A percentile compares a stretch with the other conserved stretches of the same genome.
phyloP scores from a whole-genome alignment of 176 grass and related monocot species.

The Zizania latifolia region DNA sequence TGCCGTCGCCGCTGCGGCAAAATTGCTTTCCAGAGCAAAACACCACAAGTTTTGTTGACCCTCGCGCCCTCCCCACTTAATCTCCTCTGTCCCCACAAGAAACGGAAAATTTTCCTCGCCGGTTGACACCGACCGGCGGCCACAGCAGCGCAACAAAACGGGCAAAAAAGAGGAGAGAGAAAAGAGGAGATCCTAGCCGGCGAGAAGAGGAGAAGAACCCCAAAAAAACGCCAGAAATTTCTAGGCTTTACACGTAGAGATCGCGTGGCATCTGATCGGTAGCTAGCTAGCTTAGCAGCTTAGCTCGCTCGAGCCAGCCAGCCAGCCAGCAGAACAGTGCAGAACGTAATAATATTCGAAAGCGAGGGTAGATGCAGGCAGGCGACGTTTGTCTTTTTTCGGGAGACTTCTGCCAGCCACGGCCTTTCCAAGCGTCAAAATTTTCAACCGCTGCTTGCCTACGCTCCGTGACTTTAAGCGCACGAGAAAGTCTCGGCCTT shows the following conservation, averaged over 20 bases:
- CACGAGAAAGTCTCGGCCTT: slow-evolving; percentile 33
- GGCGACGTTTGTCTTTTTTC: slow-evolving; percentile 34
- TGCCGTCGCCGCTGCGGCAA: not conserved
- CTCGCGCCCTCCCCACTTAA: too few species aligned
- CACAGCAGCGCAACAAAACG: not conserved
- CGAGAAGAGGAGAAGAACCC: not conserved
- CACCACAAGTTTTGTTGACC: not conserved
- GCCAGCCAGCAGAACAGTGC: not conserved
- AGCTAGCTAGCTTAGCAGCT: not conserved
- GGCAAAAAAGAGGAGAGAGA: not conserved
- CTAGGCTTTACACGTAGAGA: slow-evolving; percentile 3
- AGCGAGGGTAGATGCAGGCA: not conserved
- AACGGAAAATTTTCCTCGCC: not conserved
- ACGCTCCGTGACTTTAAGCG: slow-evolving; percentile 19
- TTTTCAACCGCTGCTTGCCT: not conserved
- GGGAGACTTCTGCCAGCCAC: slow-evolving; percentile 11
- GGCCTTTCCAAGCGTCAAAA: slow-evolving; percentile 23
- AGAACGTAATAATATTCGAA: not conserved
- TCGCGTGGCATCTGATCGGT: not conserved
- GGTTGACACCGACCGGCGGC: not conserved
- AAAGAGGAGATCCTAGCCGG: too few species aligned
- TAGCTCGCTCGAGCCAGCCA: not conserved
- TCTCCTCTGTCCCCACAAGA: not conserved
- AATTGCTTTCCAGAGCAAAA: not conserved
- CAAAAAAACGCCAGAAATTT: slow-evolving; percentile 5